These are phyloP conservation scores for Rutstroemia sp. DNA, from an alignment of 2,329 filamentous ascomycete species.

Conservation along the genomic window DNA sequence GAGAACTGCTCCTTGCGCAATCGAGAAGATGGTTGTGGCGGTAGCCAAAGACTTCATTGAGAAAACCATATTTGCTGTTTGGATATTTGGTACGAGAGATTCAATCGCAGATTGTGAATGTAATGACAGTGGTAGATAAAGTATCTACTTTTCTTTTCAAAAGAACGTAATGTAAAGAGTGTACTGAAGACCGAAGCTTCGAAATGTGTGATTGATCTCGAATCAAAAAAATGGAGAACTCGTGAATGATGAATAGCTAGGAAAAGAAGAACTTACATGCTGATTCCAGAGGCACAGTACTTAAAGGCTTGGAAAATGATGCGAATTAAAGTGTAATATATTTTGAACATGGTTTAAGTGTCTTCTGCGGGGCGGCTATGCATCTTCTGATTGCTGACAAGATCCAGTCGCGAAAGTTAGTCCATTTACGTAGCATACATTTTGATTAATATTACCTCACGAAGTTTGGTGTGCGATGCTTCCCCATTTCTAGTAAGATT, in stretches of 20 bases:
- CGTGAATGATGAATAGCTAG: background rate
- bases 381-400: background rate
- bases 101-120: background rate
- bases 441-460: background rate
- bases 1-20: conserved; percentile 24
- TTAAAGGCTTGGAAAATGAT: background rate
- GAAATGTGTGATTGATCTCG: background rate
- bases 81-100: background rate
- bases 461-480: background rate
- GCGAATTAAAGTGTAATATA: background rate
- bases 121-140: background rate
- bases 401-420: background rate
- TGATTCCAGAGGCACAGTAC: background rate
- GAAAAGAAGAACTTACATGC: background rate
- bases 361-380: background rate
- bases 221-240: background rate
- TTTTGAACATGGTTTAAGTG: background rate
- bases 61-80: conserved; percentile 21
- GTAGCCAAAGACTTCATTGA: conserved; percentile 16
- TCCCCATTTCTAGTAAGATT: background rate
- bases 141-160: background rate
- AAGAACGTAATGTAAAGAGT: background rate
- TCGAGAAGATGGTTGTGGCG: conserved; percentile 12
- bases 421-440: background rate
- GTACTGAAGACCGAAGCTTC: conserved; percentile 4